Conservation (phyloP, 2,329 filamentous ascomycete species). For the Fusarium devonianum region DNA sequence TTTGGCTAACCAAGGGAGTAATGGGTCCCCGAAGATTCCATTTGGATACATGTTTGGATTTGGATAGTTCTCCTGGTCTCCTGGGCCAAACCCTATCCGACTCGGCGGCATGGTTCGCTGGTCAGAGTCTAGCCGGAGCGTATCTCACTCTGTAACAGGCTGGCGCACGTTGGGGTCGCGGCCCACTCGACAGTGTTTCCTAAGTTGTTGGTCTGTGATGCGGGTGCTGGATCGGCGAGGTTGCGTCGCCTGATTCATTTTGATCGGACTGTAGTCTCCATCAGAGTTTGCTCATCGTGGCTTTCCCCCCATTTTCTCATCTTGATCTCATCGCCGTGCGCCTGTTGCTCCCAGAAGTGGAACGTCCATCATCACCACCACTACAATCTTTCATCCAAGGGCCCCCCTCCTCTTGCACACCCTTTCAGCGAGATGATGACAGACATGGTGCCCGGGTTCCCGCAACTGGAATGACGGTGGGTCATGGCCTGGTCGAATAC, state of each 20-base stretch:
- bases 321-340: slow-evolving; percentile 6
- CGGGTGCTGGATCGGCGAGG: slow-evolving; percentile 13
- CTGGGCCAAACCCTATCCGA: slow-evolving; percentile 20
- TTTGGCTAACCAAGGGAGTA: slow-evolving; percentile 19
- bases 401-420: slow-evolving; percentile 17
- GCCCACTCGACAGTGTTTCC: slow-evolving; percentile 11
- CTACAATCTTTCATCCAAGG: no score
- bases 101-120: slow-evolving; percentile 29
- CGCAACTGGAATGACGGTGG: slow-evolving; percentile 43
- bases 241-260: slow-evolving; percentile 16
- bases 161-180: slow-evolving; percentile 18
- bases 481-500: slow-evolving; percentile 25
- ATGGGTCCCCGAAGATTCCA: slow-evolving; percentile 20
- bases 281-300: not conserved
- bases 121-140: slow-evolving; percentile 10
- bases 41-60: slow-evolving; percentile 15
- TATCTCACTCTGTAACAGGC: slow-evolving; percentile 21
- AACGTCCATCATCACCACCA: slow-evolving; percentile 8
- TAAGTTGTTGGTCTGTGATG: slow-evolving; percentile 23
- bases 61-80: slow-evolving; percentile 23
- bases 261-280: slow-evolving; percentile 19
- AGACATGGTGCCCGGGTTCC: slow-evolving; percentile 38
- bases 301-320: slow-evolving; percentile 1
- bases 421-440: slow-evolving; percentile 28
- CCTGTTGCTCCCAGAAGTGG: no score